Evolutionary conservation across 495 filamentous ascomycete genomes (phyloP).

Genomic region (Neurospora tetrasperma): DNA sequence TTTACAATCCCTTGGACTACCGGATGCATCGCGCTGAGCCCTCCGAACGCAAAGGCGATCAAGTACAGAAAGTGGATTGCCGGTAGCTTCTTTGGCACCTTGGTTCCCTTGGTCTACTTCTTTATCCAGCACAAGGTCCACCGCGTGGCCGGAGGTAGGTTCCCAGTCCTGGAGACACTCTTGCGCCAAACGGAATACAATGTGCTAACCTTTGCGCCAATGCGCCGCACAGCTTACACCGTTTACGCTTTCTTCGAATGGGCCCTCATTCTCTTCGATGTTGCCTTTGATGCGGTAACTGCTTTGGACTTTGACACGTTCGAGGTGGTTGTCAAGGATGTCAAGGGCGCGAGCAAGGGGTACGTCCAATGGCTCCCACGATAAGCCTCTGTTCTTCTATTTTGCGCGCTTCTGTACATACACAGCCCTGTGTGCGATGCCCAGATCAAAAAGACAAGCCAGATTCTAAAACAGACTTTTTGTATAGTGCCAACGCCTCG

Average conservation of each 20-base stretch:
- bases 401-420: constrained; percentile 21
- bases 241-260: constrained; percentile 98
- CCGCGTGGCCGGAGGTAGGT: constrained; percentile 82
- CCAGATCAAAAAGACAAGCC: constrained; percentile 33
- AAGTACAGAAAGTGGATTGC: constrained; percentile 85
- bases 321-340: constrained; percentile 80
- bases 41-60: constrained; percentile 71
- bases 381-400: constrained; percentile 32
- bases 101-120: constrained; percentile 88
- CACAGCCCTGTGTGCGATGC: constrained; percentile 9
- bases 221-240: constrained; percentile 65
- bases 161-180: neutral
- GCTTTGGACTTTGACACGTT: constrained; percentile 88
- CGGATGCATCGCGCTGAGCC: constrained; percentile 82
- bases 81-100: constrained; percentile 75
- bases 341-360: constrained; percentile 91
- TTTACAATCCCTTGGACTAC: constrained; percentile 92
- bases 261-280: constrained; percentile 88
- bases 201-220: constrained; percentile 13
- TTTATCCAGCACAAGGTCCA: constrained; percentile 99
- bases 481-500: constrained; percentile 42
- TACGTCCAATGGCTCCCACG: constrained; percentile 97
- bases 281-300: constrained; percentile 93
- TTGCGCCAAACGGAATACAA: neutral
- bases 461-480: constrained; percentile 23